Percentiles rank a stretch among this genome's conserved stretches.
Evolutionary conservation across 352 stramenopile genomes (phyloP).

Genomic region (Phytopythium montanum): DNA sequence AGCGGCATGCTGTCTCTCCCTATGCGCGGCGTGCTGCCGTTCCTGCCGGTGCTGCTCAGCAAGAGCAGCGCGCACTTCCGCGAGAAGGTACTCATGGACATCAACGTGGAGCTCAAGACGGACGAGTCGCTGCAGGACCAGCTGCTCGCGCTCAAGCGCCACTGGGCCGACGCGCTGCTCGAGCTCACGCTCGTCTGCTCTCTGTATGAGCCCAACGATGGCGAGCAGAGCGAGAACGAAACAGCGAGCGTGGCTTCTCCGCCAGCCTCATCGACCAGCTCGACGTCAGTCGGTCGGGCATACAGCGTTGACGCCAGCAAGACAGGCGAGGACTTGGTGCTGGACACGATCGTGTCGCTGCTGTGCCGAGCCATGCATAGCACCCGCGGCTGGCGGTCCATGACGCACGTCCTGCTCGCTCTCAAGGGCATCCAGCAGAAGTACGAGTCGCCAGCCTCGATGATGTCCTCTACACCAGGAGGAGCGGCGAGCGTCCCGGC

Average conservation of each 20-base stretch:
- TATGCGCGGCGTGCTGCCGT: conserved; percentile 64
- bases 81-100: conserved; percentile 85
- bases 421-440: conserved; percentile 64
- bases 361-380: conserved; percentile 71
- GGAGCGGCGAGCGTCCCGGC: neutral
- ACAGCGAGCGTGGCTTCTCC: conserved; percentile 1
- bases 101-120: conserved; percentile 85
- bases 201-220: conserved; percentile 14
- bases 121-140: conserved; percentile 66
- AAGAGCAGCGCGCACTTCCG: conserved; percentile 48
- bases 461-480: neutral
- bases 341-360: conserved; percentile 83
- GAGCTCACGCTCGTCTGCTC: conserved; percentile 68
- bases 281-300: conserved; percentile 17
- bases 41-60: conserved; percentile 59
- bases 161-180: conserved; percentile 71
- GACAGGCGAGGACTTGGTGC: conserved; percentile 75
- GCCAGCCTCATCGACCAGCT: neutral
- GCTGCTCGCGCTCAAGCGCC: conserved; percentile 66
- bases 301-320: conserved; percentile 68
- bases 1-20: conserved; percentile 58
- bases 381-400: conserved; percentile 50
- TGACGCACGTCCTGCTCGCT: conserved; percentile 61
- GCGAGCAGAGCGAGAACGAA: conserved; percentile 2
- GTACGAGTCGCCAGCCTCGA: conserved; percentile 23